Evolutionary conservation across 441 rosid genomes (phyloP).

Genomic region (Pelargonium citronellum): DNA sequence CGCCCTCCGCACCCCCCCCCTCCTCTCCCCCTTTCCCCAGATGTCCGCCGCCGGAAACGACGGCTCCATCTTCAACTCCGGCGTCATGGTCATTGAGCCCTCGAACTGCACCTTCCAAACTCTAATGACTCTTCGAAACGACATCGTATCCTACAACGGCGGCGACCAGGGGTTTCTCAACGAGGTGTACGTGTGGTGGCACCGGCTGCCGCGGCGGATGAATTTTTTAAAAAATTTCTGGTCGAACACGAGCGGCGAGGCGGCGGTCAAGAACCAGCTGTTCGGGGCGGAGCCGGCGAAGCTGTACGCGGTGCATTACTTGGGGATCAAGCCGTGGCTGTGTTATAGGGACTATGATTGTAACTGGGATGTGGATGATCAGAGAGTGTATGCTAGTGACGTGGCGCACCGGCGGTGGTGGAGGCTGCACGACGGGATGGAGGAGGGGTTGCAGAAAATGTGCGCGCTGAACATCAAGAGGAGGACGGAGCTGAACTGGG

Average conservation of each 20-base stretch:
- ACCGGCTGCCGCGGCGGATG: conserved; percentile 69
- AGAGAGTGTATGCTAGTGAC: conserved; percentile 77
- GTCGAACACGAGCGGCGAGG: conserved; percentile 68
- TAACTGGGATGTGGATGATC: conserved; percentile 59
- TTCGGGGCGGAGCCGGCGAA: conserved; percentile 68
- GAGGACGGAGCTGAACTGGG: conserved; percentile 74
- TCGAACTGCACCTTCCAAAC: conserved; percentile 67
- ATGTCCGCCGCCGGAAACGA: conserved; percentile 89
- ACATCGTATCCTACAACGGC: conserved; percentile 85
- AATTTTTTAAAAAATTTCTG: conserved; percentile 83
- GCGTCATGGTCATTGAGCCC: conserved; percentile 92
- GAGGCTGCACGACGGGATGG: conserved; percentile 71
- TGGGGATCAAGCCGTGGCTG: conserved; percentile 85
- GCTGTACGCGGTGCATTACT: conserved; percentile 68
- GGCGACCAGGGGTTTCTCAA: conserved; percentile 93
- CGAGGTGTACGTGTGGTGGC: conserved; percentile 89
- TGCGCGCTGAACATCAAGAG: conserved; percentile 63
- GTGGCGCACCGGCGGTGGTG: conserved; percentile 83
- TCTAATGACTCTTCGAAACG: conserved; percentile 50
- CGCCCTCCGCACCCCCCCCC: conserved; percentile 58
- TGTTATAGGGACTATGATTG: conserved; percentile 93
- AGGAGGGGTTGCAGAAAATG: conserved; percentile 41
- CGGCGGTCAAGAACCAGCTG: conserved; percentile 59
- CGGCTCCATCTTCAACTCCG: conserved; percentile 73
- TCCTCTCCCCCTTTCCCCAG: conserved; percentile 74